A percentile compares a stretch with the other conserved stretches of the same genome.
Conservation (phyloP, 345 rosid genomes). For the Populus nigra region DNA sequence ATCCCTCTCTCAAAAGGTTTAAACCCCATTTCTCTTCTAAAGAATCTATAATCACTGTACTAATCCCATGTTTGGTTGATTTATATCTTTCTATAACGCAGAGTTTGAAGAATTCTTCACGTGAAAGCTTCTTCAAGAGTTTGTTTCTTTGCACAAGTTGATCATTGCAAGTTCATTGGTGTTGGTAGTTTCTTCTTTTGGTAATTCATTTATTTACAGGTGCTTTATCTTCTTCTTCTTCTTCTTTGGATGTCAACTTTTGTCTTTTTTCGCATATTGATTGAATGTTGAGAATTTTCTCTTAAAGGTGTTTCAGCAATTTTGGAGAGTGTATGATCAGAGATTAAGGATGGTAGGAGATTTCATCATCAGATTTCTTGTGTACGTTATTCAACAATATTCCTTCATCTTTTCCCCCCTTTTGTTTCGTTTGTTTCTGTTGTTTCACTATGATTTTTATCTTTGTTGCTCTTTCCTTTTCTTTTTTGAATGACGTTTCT, state of each 20-base stretch:
- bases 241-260: not conserved
- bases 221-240: not conserved
- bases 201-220: not conserved
- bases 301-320: slow-evolving; percentile 25
- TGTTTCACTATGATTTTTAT: not conserved
- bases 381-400: slow-evolving; percentile 38
- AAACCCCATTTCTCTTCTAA: slow-evolving; percentile 19
- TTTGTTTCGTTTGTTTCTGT: not conserved
- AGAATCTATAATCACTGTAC: not conserved
- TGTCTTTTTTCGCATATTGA: not conserved
- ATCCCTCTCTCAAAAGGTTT: slow-evolving; percentile 25
- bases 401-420: not conserved
- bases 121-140: slow-evolving; percentile 3
- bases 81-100: not conserved
- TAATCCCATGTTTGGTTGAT: not conserved
- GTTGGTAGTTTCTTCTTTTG: not conserved
- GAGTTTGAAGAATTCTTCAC: not conserved
- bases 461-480: not conserved
- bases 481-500: not conserved
- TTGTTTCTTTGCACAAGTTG: not conserved
- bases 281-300: not conserved
- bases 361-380: slow-evolving; percentile 50
- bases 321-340: slow-evolving; percentile 4
- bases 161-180: not conserved
- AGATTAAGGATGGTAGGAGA: slow-evolving; percentile 66